Conservation (phyloP, 2,329 filamentous ascomycete genomes). For the Alternaria viburni region DNA sequence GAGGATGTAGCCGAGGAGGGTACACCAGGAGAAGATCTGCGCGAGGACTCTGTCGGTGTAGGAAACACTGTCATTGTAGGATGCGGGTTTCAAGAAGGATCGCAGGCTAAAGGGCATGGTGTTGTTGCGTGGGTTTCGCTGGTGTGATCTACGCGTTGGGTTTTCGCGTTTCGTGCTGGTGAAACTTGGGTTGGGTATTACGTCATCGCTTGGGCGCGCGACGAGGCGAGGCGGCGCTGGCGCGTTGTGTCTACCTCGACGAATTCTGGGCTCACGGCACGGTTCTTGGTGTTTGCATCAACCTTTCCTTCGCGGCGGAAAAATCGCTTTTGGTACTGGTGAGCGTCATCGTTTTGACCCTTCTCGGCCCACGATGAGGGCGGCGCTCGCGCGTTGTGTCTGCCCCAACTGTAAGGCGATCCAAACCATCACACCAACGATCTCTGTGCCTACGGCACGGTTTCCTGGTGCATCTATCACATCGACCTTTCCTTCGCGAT, state of each 20-base stretch:
- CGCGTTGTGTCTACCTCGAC: not conserved
- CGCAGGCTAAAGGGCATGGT: constrained; percentile 55
- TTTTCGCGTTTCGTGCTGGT: not conserved
- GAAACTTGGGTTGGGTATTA: not conserved
- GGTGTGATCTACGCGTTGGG: not conserved
- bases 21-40: constrained; percentile 53
- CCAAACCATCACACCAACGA: not conserved
- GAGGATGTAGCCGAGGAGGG: constrained; percentile 61
- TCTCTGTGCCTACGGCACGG: not conserved
- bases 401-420: not conserved
- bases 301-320: not conserved
- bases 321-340: not conserved
- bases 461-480: too few relatives aligned
- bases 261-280: not conserved
- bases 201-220: constrained; percentile 2
- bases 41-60: constrained; percentile 57
- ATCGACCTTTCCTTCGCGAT: not conserved
- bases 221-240: not conserved
- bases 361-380: not conserved
- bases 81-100: not conserved
- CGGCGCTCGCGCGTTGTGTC: not conserved
- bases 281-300: not conserved
- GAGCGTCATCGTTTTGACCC: not conserved
- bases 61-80: constrained; percentile 51
- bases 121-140: not conserved